These are phyloP conservation scores for Ensete glaucum DNA, from an alignment of 176 grass and related monocot species.

Conservation along the genomic window DNA sequence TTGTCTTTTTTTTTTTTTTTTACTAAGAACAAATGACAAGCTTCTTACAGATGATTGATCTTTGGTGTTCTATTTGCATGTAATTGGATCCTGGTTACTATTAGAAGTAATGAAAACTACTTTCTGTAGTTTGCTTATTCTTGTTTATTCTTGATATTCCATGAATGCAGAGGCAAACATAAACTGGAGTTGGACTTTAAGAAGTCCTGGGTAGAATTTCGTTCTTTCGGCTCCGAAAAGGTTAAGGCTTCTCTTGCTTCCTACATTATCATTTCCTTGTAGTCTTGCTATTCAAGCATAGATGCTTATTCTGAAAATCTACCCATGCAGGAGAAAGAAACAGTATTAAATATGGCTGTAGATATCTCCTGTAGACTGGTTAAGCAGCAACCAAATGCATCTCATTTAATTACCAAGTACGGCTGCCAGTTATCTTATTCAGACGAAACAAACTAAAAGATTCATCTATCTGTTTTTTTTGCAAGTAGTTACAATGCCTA, in stretches of 20 bases:
- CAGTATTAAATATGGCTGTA: slow-evolving; percentile 85
- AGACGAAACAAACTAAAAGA: background rate
- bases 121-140: background rate
- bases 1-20: no score
- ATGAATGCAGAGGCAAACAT: slow-evolving; percentile 59
- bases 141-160: slow-evolving; percentile 21
- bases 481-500: background rate
- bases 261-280: background rate
- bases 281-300: background rate
- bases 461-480: background rate
- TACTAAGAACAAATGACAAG: no score
- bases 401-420: slow-evolving; percentile 88
- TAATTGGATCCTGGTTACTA: no score
- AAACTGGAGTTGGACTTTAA: slow-evolving; percentile 86
- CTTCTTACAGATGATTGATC: no score
- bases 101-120: slow-evolving; percentile 11
- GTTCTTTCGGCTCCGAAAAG: slow-evolving; percentile 96
- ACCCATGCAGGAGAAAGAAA: slow-evolving; percentile 91
- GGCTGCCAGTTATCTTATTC: slow-evolving; percentile 1
- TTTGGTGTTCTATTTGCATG: no score
- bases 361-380: slow-evolving; percentile 97
- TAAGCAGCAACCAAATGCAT: slow-evolving; percentile 84
- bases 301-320: slow-evolving; percentile 27
- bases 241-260: slow-evolving; percentile 28
- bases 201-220: slow-evolving; percentile 98